Conservation (phyloP, 345 rosid genomes). For the Lumnitzera littorea region DNA sequence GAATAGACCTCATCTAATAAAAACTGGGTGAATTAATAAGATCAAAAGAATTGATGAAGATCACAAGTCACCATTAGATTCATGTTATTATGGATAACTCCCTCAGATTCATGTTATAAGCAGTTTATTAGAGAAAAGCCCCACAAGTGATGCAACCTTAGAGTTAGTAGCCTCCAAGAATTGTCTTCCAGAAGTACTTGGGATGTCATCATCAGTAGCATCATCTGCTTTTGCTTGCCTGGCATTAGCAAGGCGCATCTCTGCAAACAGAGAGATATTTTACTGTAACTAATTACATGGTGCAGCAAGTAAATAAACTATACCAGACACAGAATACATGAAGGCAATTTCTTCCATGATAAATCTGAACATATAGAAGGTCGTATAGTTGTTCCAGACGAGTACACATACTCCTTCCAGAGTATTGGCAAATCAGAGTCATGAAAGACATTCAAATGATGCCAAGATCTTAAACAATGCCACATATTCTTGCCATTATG, state of each 20-base stretch:
- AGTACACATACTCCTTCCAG: too few species aligned
- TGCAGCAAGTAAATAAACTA: background rate
- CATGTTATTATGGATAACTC: background rate
- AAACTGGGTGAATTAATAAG: too few species aligned
- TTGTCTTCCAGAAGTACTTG: conserved; percentile 79
- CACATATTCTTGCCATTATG: too few species aligned
- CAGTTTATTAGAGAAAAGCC: conserved; percentile 4
- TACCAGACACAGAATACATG: too few species aligned
- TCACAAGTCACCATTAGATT: background rate
- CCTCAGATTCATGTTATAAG: background rate
- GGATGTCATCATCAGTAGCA: conserved; percentile 55
- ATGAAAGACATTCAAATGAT: too few species aligned
- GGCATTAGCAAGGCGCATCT: conserved; percentile 70
- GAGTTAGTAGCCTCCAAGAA: conserved; percentile 34
- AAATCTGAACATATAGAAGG: background rate
- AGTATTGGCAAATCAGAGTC: too few species aligned
- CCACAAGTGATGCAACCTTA: conserved; percentile 9
- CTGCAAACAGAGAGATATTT: conserved; percentile 32
- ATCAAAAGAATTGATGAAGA: background rate
- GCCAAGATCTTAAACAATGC: too few species aligned
- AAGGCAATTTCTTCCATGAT: too few species aligned
- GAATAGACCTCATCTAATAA: too few species aligned
- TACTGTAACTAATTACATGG: conserved; percentile 1
- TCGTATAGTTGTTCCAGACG: background rate
- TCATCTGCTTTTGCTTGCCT: conserved; percentile 62